Percentiles rank a stretch among this genome's conserved stretches.
Conservation (phyloP, 345 rosid genomes). For the Sisymbrium irio region DNA sequence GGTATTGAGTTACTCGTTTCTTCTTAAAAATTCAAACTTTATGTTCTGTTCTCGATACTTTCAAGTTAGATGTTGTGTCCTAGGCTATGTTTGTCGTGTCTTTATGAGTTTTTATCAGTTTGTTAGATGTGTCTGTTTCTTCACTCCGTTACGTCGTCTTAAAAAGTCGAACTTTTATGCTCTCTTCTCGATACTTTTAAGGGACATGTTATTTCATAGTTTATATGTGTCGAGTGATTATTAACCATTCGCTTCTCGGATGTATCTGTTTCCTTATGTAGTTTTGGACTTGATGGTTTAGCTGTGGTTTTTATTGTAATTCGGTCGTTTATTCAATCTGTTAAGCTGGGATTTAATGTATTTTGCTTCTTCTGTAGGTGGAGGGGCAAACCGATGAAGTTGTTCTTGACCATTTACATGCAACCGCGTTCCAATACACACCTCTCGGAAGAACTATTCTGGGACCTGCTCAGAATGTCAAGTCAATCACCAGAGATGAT, state of each 20-base stretch:
- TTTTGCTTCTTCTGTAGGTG: slow-evolving; percentile 43
- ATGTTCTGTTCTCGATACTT: background rate
- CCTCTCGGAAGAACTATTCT: slow-evolving; percentile 94
- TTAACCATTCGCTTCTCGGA: background rate
- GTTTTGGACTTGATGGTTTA: too few relatives aligned
- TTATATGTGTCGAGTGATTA: background rate
- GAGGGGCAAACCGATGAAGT: slow-evolving; percentile 95
- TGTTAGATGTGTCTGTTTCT: background rate
- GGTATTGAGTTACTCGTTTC: slow-evolving; percentile 38
- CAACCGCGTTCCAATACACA: slow-evolving; percentile 91
- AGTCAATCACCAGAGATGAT: slow-evolving; percentile 69
- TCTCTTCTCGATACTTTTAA: background rate
- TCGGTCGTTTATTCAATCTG: background rate
- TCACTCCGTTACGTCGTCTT: background rate
- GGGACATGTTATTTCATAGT: background rate
- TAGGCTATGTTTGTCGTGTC: background rate
- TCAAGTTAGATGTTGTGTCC: background rate
- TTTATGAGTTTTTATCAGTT: background rate
- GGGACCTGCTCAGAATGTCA: slow-evolving; percentile 85
- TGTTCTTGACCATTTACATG: slow-evolving; percentile 93
- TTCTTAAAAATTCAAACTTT: background rate
- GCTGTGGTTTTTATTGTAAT: background rate
- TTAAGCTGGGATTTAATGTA: background rate
- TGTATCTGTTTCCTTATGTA: background rate
- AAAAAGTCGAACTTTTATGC: background rate